A percentile compares a stretch with the other conserved stretches of the same genome.
Evolutionary conservation across 345 rosid genomes (phyloP).

Genomic region (Eucalyptus pumila): DNA sequence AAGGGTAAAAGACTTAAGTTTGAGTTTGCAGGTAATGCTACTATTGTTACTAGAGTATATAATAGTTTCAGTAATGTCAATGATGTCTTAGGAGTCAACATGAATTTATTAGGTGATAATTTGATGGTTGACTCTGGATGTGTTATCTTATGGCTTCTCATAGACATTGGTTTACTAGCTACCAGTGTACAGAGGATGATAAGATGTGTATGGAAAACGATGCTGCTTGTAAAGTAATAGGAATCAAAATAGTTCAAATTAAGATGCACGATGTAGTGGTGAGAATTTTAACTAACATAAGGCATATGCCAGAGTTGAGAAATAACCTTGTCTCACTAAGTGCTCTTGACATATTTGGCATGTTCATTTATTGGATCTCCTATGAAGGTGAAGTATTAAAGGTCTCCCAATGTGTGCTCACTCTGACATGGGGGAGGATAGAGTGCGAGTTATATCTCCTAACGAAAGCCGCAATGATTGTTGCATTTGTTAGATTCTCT

Average conservation of each 20-base stretch:
- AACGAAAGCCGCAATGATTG: not conserved
- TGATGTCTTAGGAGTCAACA: not conserved
- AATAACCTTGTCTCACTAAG: not conserved
- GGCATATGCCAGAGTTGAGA: not conserved
- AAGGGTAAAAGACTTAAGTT: not conserved
- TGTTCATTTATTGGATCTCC: not conserved
- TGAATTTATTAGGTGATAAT: not conserved
- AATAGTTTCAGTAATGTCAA: not conserved
- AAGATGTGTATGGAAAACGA: not conserved
- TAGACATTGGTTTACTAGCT: not conserved
- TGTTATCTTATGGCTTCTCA: not conserved
- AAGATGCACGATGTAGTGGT: not conserved
- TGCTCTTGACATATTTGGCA: not conserved
- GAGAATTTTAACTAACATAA: not conserved
- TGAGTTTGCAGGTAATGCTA: no score
- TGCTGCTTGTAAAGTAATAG: not conserved
- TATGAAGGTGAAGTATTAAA: not conserved
- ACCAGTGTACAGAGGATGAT: not conserved
- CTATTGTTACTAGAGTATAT: not conserved
- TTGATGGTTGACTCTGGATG: not conserved
- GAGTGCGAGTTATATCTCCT: not conserved
- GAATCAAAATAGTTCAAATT: accelerated
- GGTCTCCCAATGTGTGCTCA: not conserved
- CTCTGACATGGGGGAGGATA: not conserved
- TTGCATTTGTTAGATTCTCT: not conserved